Percentiles rank a stretch among this genome's conserved stretches.
phyloP scores from a whole-genome alignment of 2,329 filamentous ascomycete genomes.

The Trichoderma asperellum region DNA sequence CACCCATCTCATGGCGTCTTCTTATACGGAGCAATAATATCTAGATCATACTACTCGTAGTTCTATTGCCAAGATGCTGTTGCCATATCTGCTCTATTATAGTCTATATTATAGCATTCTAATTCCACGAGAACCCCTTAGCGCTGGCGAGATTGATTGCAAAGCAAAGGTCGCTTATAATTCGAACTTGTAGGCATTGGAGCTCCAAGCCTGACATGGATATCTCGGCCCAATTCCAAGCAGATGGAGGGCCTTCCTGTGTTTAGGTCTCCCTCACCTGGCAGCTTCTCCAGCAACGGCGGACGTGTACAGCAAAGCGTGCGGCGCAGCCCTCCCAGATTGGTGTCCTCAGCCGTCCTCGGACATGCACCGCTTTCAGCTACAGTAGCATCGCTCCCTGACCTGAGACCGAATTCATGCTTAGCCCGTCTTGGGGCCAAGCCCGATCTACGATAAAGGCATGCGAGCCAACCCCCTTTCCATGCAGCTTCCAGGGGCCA shows the following conservation, averaged over 20 bases:
- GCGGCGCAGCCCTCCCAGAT: not conserved
- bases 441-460: conserved; percentile 16
- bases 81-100: not conserved
- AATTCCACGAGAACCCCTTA: not conserved
- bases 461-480: not conserved
- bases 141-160: not conserved
- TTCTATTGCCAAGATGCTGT: too few species aligned
- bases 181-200: not conserved
- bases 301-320: not conserved
- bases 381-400: not conserved
- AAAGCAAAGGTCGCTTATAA: not conserved
- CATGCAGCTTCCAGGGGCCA: not conserved
- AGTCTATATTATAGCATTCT: not conserved
- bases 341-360: not conserved
- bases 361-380: not conserved
- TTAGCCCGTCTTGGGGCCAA: conserved; percentile 16
- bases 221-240: not conserved
- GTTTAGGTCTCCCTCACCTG: not conserved
- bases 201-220: not conserved
- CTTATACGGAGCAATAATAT: not conserved
- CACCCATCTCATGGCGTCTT: not conserved
- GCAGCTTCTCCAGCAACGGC: not conserved
- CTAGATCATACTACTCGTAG: not conserved
- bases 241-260: not conserved
- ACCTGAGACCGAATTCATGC: conserved; percentile 10